These are phyloP conservation scores for Adansonia digitata DNA, from an alignment of 345 rosid genomes.

Conservation along the genomic window DNA sequence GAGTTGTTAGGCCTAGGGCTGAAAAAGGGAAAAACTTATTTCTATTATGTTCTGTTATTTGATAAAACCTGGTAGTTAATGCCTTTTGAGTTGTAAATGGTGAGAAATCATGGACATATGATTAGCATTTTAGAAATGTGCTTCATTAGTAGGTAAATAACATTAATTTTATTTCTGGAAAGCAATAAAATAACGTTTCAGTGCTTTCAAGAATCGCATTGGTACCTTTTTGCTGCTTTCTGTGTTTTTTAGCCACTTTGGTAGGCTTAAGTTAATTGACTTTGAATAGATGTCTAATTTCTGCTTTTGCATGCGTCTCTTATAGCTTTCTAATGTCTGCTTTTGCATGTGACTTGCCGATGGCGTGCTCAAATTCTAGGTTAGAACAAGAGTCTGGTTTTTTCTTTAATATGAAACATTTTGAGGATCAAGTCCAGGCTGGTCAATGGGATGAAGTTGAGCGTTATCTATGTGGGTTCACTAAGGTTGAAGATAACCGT, in stretches of 20 bases:
- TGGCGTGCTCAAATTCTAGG: conserved; percentile 27
- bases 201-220: neutral
- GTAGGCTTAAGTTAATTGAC: neutral
- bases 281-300: conserved; percentile 6
- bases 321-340: neutral
- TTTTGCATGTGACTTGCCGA: neutral
- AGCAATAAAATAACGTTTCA: neutral
- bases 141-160: neutral
- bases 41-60: neutral
- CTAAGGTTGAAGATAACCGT: conserved; percentile 89
- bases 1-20: neutral
- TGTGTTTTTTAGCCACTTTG: neutral
- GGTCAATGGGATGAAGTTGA: conserved; percentile 95
- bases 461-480: conserved; percentile 68
- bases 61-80: neutral
- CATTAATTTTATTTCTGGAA: neutral
- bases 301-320: neutral
- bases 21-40: neutral
- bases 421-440: conserved; percentile 68
- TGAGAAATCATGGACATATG: neutral
- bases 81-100: neutral
- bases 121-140: neutral
- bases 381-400: conserved; percentile 80
- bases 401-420: conserved; percentile 74
- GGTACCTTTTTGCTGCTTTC: neutral